phyloP scores from a whole-genome alignment of 345 rosid genomes.

The Eutrema japonicum region DNA sequence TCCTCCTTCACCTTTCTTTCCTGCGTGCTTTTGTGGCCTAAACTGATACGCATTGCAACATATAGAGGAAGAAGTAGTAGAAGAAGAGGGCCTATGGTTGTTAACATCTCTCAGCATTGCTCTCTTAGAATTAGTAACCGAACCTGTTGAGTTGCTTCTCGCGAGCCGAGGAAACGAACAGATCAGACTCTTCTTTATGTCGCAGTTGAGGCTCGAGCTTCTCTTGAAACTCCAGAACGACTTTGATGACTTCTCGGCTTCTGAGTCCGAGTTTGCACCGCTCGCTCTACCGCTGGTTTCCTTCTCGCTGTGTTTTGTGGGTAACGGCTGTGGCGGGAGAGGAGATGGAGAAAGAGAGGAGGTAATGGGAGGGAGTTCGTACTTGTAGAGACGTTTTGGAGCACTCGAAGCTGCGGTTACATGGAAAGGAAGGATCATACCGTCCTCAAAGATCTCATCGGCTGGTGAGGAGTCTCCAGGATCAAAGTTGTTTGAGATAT shows the following conservation, averaged over 20 bases:
- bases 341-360: conserved; percentile 56
- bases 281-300: conserved; percentile 31
- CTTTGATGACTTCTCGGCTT: conserved; percentile 53
- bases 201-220: conserved; percentile 67
- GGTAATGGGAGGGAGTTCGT: conserved; percentile 41
- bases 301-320: conserved; percentile 35
- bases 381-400: conserved; percentile 38
- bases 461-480: conserved; percentile 61
- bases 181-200: conserved; percentile 56
- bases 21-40: conserved; percentile 52
- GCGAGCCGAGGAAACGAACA: conserved; percentile 65
- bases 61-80: conserved; percentile 39
- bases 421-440: conserved; percentile 64
- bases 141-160: conserved; percentile 75
- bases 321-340: conserved; percentile 35
- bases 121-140: conserved; percentile 50
- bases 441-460: conserved; percentile 74
- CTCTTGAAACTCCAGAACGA: conserved; percentile 87
- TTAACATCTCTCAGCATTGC: conserved; percentile 45
- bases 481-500: conserved; percentile 46
- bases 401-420: conserved; percentile 17
- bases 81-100: conserved; percentile 44
- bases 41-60: conserved; percentile 44
- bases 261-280: conserved; percentile 40
- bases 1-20: conserved; percentile 48